These are phyloP conservation scores for Nectriaceae sp. DNA, from an alignment of 2,329 filamentous ascomycete genomes.

Conservation along the genomic window DNA sequence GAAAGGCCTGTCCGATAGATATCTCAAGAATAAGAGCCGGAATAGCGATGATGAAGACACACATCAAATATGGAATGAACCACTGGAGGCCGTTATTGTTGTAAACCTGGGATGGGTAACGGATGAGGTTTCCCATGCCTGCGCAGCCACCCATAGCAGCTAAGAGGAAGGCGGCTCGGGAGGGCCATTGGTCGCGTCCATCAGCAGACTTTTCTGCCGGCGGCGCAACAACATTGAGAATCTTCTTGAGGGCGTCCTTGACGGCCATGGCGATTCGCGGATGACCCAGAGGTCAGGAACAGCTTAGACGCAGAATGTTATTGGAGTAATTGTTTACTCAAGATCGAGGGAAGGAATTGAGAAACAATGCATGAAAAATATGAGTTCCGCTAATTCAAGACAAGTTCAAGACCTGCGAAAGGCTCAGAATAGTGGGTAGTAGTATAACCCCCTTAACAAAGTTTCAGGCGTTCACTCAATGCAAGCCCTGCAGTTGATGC, in stretches of 20 bases:
- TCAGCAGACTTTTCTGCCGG: conserved; percentile 39
- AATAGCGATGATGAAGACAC: conserved; percentile 57
- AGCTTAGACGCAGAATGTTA: too few species aligned
- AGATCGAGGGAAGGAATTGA: too few species aligned
- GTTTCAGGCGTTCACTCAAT: too few species aligned
- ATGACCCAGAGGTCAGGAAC: background rate
- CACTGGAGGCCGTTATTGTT: conserved; percentile 62
- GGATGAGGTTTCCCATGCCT: conserved; percentile 58
- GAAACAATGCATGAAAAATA: too few species aligned
- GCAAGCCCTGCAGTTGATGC: too few species aligned
- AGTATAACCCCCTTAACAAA: too few species aligned
- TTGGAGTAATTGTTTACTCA: too few species aligned
- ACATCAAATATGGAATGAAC: conserved; percentile 60
- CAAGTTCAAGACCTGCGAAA: too few species aligned
- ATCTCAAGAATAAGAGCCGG: conserved; percentile 59
- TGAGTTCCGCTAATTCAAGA: too few species aligned
- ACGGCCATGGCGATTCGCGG: conserved; percentile 19
- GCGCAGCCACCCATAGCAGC: conserved; percentile 61
- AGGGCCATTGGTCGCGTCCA: conserved; percentile 56
- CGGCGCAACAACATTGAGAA: conserved; percentile 36
- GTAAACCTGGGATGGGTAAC: conserved; percentile 60
- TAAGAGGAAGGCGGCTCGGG: conserved; percentile 55
- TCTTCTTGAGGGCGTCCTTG: conserved; percentile 30
- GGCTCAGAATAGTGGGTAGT: too few species aligned
- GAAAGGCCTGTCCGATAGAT: conserved; percentile 69